Evolutionary conservation across 163 green algal species (phyloP), one percentile per base, ranked within the genome.

Genomic region (Trebouxiophyceae sp.): DNA sequence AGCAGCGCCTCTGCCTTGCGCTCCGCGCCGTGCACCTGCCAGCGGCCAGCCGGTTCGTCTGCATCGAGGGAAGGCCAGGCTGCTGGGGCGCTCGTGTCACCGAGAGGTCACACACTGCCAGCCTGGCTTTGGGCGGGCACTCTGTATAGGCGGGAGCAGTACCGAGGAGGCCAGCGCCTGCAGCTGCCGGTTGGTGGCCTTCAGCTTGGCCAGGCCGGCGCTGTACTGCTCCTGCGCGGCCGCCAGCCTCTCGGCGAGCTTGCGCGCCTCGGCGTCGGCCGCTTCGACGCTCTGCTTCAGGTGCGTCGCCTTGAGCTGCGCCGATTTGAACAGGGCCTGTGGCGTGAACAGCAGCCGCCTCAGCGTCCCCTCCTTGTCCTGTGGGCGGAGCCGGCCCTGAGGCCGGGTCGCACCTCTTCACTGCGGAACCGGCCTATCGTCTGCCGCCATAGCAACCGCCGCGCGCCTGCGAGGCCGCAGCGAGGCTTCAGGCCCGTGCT

Each of bases 231-330:
- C 34, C 30, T 70, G 27, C 22, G 70, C 70, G 23, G 65, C 57
- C 26, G 54, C 60, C 54, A 72, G 56, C 33, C 61, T 63, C 56
- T 70, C 27, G 45, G 64, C 62, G 24, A 84, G 71, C 60, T 84
- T 79, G 27, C 64, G 29, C 3, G 63, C 67, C 58, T 86, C 73
- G n/a, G 56, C 62, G 4, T 33, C 31, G 7, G 63, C 29, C 16
- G 30, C 60, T 31, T 70, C 27, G 26, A 73, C 16, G 22, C 32
- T 33, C 34, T 77, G 57, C 4, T 23, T 32, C 20, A 77, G 20
- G 2, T 28, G 20, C 22, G 47, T 28, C 33, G 44, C 56, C 30
- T 60, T 66, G 8, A 45, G 12, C 50, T 78, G 45, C 50, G 66
- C 66, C 33, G 71, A 66, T 8, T 30, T 28, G 57, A 66, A 78